These are phyloP conservation scores for Fusarium nelsonii DNA, from an alignment of 2,329 filamentous ascomycete genomes.

Conservation along the genomic window DNA sequence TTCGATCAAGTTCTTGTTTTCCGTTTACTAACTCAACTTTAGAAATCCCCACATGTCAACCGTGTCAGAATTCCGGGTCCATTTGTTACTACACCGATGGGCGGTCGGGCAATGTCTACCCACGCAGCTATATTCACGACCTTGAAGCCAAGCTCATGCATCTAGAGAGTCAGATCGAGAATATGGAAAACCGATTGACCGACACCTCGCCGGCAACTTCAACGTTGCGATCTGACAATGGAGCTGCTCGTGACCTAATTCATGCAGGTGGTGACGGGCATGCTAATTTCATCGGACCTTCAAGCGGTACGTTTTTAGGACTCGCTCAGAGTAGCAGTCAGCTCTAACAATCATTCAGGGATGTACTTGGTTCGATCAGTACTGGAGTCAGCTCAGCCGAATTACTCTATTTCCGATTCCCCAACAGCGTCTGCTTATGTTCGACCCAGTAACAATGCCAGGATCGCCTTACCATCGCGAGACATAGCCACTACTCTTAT, in stretches of 20 bases:
- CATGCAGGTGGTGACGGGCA: neutral
- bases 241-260: neutral
- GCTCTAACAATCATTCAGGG: neutral
- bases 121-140: constrained; percentile 9
- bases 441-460: neutral
- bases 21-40: accelerated
- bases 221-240: neutral
- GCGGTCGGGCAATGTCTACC: constrained; percentile 5
- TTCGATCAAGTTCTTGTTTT: no score
- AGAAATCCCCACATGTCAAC: constrained; percentile 19
- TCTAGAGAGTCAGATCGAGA: neutral
- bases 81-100: constrained; percentile 23
- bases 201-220: neutral
- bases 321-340: neutral
- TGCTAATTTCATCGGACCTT: constrained; percentile 1
- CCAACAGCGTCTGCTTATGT: neutral
- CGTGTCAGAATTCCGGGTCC: constrained; percentile 13
- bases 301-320: neutral
- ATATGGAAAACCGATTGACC: accelerated
- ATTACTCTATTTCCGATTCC: constrained; percentile 10
- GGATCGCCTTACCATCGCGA: neutral
- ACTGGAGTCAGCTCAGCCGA: constrained; percentile 16
- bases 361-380: constrained; percentile 24
- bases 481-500: constrained; percentile 6
- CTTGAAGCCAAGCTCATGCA: constrained; percentile 8